Percentiles rank a stretch among this genome's conserved stretches.
phyloP scores from a whole-genome alignment of 1,284 basidiomycete species.

The Ustilago hordei region DNA sequence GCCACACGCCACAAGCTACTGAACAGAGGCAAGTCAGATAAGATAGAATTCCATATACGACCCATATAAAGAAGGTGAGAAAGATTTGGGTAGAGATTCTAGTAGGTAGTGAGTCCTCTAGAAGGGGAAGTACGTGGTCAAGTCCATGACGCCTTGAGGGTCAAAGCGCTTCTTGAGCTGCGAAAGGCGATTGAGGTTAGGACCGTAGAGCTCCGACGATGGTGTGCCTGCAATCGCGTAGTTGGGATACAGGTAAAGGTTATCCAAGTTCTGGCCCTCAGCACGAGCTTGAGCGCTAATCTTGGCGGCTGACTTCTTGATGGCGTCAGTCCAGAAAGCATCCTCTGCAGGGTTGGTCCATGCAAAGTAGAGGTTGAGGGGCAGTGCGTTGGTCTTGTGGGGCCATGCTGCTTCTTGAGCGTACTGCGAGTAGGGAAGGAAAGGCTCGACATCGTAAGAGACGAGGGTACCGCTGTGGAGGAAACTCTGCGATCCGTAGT shows the following conservation, averaged over 20 bases:
- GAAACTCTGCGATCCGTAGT: slow-evolving; percentile 27
- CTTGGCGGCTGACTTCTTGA: slow-evolving; percentile 37
- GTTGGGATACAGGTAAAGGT: slow-evolving; percentile 56
- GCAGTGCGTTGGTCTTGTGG: slow-evolving; percentile 52
- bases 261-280: slow-evolving; percentile 58
- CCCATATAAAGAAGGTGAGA: not conserved
- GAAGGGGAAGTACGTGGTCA: slow-evolving; percentile 58
- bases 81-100: not conserved
- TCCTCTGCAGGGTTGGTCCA: slow-evolving; percentile 56
- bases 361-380: slow-evolving; percentile 59
- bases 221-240: slow-evolving; percentile 55
- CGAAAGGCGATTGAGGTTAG: slow-evolving; percentile 44
- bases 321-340: slow-evolving; percentile 43
- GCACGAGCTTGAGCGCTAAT: slow-evolving; percentile 39
- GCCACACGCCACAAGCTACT: not conserved
- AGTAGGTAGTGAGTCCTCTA: not conserved
- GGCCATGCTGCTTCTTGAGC: slow-evolving; percentile 48
- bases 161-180: slow-evolving; percentile 43
- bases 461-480: slow-evolving; percentile 44
- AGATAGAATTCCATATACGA: not conserved
- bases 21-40: not conserved
- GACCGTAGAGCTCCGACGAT: slow-evolving; percentile 34
- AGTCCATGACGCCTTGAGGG: slow-evolving; percentile 53
- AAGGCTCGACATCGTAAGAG: slow-evolving; percentile 62
- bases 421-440: slow-evolving; percentile 47